phyloP scores from a whole-genome alignment of 2,329 filamentous ascomycete species.

The Penicillium sp. region DNA sequence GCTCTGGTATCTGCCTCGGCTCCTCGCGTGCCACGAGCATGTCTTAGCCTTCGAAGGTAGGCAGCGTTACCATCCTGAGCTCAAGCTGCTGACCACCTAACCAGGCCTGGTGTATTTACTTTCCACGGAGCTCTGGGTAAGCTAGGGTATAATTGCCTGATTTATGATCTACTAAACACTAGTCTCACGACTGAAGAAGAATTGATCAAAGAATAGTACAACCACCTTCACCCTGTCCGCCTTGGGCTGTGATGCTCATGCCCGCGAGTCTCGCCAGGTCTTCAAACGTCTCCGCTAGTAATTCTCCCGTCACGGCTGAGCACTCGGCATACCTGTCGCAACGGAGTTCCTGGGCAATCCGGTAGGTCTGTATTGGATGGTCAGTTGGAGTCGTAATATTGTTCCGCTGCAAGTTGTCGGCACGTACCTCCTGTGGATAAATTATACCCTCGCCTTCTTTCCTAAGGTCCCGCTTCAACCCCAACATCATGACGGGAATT shows the following conservation, averaged over 20 bases:
- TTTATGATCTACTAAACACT: background rate
- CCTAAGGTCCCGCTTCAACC: constrained; percentile 60
- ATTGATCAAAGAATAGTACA: constrained; percentile 45
- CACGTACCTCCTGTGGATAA: constrained; percentile 45
- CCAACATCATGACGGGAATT: constrained; percentile 61
- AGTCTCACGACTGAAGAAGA: background rate
- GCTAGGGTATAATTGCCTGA: too few relatives aligned
- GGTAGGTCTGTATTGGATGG: constrained; percentile 50
- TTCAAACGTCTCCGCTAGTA: constrained; percentile 62
- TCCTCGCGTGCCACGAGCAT: background rate
- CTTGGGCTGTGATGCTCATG: constrained; percentile 58
- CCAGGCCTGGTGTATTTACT: too few relatives aligned
- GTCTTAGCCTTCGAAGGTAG: background rate
- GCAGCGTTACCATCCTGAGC: background rate
- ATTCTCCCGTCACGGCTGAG: constrained; percentile 61
- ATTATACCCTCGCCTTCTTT: constrained; percentile 48
- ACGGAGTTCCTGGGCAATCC: constrained; percentile 61
- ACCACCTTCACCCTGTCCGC: constrained; percentile 51
- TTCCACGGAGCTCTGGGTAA: too few relatives aligned
- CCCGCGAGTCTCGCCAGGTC: constrained; percentile 61
- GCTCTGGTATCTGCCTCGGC: background rate
- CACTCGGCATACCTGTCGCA: constrained; percentile 66
- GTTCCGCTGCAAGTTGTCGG: constrained; percentile 24
- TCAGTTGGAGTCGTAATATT: constrained; percentile 20
- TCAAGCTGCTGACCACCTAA: too few relatives aligned